Base-by-base conservation (phyloP, 2,329 filamentous ascomycete genomes). In the Rutstroemia sp. region DNA sequence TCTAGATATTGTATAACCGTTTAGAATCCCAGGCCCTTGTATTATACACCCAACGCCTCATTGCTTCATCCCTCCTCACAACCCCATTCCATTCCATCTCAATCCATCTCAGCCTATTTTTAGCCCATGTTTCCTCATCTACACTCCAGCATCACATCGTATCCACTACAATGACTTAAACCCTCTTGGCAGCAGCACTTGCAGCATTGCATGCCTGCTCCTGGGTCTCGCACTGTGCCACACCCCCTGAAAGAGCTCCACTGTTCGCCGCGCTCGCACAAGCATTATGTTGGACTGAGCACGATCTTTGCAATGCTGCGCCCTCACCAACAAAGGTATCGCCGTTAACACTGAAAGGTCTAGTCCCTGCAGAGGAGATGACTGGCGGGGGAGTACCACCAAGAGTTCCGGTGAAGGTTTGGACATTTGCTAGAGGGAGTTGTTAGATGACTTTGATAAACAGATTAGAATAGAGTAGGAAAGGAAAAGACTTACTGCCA, bases 251-350 rank as follows among this genome's bases (percentile, higher is more conserved):
- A 14, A 73, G 62, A 51, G 69, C 57, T 19, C 81, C 79, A 12
- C 71, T 63, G 68, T 85, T 86, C 56, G 78, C 79, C 27, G 77
- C 77, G 60, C 82, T 71, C 12, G 78, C 73, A 65, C 42, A 47
- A 3, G 54, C 49, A 52, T 46, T 41, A 37, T 59, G 45, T 52
- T 59, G 45, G 56, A 83, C 77, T 59, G 82, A 77, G 66, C 84
- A 87, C 38, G 81, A 78, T 48, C 84, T 75, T 70, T 84, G 77
- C 42, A 79, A 71, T 19, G 84, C 84, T 9, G 77, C 79, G 3
- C 67, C 71, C 61, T 79, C 67, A 66, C 79, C 79, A 41, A 78
- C 77, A 66, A 87, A 86, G 39, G 74, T 82, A 72, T 74, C 72
- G 49, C 78, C 79, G 62, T 80, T 78, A 58, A 83, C 79, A 21